Base-by-base conservation (phyloP, 2,329 filamentous ascomycete species). In the Colletotrichum sp. region DNA sequence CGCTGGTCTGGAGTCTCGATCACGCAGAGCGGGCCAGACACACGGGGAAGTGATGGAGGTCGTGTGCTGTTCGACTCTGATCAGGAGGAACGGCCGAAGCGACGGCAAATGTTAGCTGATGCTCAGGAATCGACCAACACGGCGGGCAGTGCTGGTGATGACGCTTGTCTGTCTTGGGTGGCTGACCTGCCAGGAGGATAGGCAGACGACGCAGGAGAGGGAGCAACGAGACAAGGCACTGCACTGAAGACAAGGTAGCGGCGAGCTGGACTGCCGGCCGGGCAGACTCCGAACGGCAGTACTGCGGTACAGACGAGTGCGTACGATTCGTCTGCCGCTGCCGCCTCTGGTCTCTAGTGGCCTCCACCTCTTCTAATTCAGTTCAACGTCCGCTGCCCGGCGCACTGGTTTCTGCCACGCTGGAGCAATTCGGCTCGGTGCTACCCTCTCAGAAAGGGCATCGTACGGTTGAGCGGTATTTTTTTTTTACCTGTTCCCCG, bases 361-460 rank as follows among this genome's bases (percentile, higher is more conserved):
- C 59, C 69, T 68, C 73, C 73, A 75, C 73, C 71, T 60, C 26
- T 57, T 75, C 72, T 60, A 72, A 75, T 64, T 34, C 57, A 75
- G 69, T 75, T 72, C 70, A 68, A 75, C 64, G 70, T 75, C 73
- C 64, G 70, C 63, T 72, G 68, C 55, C 63, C 68, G 72, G 69
- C 55, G 30, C 69, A 57, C 52, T 75, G 36, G 72, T 63, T 59
- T 55, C 55, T 55, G n/a, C 44, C 44, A 48, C 44, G n/a, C 44
- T 48, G 28, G 28, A 64, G 63, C 69, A 73, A 39, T 26, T 36
- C 57, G 63, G 69, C 16, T 64, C 57, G 69, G 69, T 65, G 64
- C 69, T 64, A 72, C 63, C 73, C 57, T 72, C 73, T 68, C 12
- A 62, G 63, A 32, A 75, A 67, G 30, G 62, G 63, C 63, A 72